These are phyloP conservation scores for Ehretia macrophylla DNA, from an alignment of 257 asterid species.

Conservation along the genomic window DNA sequence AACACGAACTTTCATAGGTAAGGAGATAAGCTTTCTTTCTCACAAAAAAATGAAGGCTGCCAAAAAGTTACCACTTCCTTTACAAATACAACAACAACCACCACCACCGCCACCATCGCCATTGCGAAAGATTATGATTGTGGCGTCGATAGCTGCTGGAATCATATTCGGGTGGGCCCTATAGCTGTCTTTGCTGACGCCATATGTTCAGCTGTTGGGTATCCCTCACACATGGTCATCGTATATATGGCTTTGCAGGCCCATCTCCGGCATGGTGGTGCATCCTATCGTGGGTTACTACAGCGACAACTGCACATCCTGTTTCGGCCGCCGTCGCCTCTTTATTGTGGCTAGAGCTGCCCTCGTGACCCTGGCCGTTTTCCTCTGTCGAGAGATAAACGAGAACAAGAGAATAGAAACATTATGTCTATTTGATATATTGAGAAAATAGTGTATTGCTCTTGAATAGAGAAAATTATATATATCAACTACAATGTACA, in stretches of 20 bases:
- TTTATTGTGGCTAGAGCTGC: slow-evolving; percentile 72
- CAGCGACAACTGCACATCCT: slow-evolving; percentile 65
- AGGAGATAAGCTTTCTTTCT: too few species aligned
- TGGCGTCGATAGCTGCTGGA: slow-evolving; percentile 86
- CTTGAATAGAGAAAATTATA: too few species aligned
- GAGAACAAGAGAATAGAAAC: too few species aligned
- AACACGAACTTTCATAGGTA: too few species aligned
- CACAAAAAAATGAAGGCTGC: slow-evolving; percentile 3
- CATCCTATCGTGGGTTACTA: slow-evolving; percentile 93
- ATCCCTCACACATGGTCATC: slow-evolving; percentile 74
- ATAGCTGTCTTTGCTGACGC: slow-evolving; percentile 79
- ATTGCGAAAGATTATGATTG: slow-evolving; percentile 35
- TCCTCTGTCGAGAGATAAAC: too few species aligned
- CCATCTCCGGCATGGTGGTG: slow-evolving; percentile 75
- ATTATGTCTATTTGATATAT: too few species aligned
- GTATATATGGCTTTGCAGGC: slow-evolving; percentile 85
- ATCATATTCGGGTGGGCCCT: slow-evolving; percentile 95
- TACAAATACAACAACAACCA: slow-evolving; percentile 14
- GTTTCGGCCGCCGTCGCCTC: slow-evolving; percentile 81
- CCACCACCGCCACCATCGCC: slow-evolving; percentile 34
- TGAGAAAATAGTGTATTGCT: too few species aligned
- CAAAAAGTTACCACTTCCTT: slow-evolving; percentile 12
- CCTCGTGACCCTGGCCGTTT: slow-evolving; percentile 58
- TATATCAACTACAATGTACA: too few species aligned
- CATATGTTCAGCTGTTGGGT: slow-evolving; percentile 82